Percentiles rank a stretch among this genome's conserved stretches.
These are phyloP conservation scores for Teunomyces panamensis DNA, from an alignment of 805 yeast genomes.

Conservation along the genomic window DNA sequence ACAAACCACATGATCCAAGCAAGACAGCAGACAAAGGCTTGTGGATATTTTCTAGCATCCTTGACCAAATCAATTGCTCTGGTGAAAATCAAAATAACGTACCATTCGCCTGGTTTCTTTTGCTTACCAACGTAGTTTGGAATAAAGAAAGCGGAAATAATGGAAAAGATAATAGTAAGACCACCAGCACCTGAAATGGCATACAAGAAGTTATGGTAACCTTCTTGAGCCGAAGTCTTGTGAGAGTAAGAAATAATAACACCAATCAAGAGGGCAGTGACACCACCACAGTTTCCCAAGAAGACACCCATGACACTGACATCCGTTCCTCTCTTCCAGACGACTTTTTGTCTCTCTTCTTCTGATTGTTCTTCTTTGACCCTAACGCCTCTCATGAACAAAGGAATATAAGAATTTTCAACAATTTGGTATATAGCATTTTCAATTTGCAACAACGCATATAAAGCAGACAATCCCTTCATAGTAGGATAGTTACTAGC, in stretches of 20 bases:
- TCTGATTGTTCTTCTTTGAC: slow-evolving; percentile 15
- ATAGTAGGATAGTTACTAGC: slow-evolving; percentile 17
- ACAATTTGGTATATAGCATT: slow-evolving; percentile 33
- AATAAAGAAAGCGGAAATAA: slow-evolving; percentile 22
- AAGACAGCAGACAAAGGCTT: slow-evolving; percentile 34
- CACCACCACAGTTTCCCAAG: slow-evolving; percentile 35
- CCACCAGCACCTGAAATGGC: slow-evolving; percentile 40
- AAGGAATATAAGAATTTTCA: slow-evolving; percentile 40
- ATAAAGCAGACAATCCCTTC: slow-evolving; percentile 25
- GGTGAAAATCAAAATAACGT: slow-evolving; percentile 22
- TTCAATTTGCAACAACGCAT: slow-evolving; percentile 25
- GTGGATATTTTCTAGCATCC: slow-evolving; percentile 24
- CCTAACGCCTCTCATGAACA: slow-evolving; percentile 34
- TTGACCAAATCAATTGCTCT: slow-evolving; percentile 21
- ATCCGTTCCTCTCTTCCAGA: slow-evolving; percentile 28
- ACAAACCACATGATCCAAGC: slow-evolving; percentile 44
- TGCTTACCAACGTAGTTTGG: slow-evolving; percentile 28
- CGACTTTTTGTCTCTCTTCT: slow-evolving; percentile 18
- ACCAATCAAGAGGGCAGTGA: slow-evolving; percentile 35
- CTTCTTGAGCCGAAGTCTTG: slow-evolving; percentile 20
- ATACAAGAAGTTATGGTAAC: slow-evolving; percentile 30
- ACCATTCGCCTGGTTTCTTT: slow-evolving; percentile 20
- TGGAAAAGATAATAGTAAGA: slow-evolving; percentile 24
- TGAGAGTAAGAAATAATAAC: slow-evolving; percentile 30
- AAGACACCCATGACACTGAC: slow-evolving; percentile 39